Base-by-base conservation (phyloP, 768 basidiomycete species). In the Gymnopilus junonius region DNA sequence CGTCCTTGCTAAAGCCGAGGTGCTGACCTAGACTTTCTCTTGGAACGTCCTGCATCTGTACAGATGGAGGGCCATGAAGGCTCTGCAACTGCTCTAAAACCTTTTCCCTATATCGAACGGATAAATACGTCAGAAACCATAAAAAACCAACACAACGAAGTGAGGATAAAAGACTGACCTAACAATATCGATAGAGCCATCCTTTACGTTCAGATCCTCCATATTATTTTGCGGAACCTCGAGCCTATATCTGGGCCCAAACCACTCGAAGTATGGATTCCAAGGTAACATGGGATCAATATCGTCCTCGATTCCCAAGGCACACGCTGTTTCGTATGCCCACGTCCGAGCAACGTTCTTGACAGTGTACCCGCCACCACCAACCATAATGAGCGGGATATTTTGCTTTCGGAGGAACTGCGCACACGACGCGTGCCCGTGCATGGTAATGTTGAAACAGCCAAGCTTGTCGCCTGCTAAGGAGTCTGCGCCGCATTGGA, bases 401-500 rank as follows among this genome's bases (percentile, higher is more conserved):
- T 91, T 88, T 71, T 92, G 88, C 63, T 85, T 83, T 56, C 93
- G 87, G 56, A 99, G 82, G 72, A 92, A 98, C 64, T 90, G 86
- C 20, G 95, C 94, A 70, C 94, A 97, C 66, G 90, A 87, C 8
- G 94, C 94, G 74, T 99, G 97, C 0, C 97, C 97, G 55, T 94
- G 82, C 92, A 99, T 95, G 1, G 93, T 93, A 54, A 99, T 75
- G 76, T 99, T 99, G 82, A 99, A 95, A 67, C 94, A 94, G 3
- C 97, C 97, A 7, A 99, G 81, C 74, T 96, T 97, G 79, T 99
- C 97, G 3, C 94, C 95, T 0, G 96, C 87, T 37, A 99, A 81
- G 11, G 96, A 98, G 72, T 99, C 97, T 23, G 95, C 94, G 54
- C 97, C 97, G 71, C 97, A 98, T 74, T 99, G 97, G 10, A 99